phyloP scores from a whole-genome alignment of 192 early-diverging fungal species.

The Backusella circina region DNA sequence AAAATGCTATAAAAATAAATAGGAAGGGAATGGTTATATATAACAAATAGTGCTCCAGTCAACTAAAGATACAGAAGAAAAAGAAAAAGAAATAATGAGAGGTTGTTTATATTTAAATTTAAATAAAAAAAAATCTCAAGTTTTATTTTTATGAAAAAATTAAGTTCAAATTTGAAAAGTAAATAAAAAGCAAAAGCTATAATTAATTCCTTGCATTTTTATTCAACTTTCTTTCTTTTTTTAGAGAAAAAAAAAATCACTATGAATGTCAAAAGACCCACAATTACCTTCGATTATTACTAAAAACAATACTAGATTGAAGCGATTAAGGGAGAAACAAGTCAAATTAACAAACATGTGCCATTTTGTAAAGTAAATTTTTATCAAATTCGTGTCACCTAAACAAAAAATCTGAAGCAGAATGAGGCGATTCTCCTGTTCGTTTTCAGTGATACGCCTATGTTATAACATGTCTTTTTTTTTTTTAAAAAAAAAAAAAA shows the following conservation, averaged over 20 bases:
- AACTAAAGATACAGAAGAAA: not conserved
- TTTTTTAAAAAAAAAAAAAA: not conserved
- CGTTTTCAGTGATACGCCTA: not conserved
- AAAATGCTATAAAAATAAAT: not conserved
- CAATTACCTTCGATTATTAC: too few species aligned
- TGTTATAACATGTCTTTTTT: conserved; percentile 1
- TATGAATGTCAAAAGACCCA: not conserved
- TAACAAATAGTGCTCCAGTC: not conserved
- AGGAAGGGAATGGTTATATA: not conserved
- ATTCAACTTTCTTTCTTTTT: not conserved
- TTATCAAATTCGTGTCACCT: not conserved
- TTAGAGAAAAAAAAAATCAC: not conserved
- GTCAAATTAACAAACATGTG: not conserved
- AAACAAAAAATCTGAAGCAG: not conserved
- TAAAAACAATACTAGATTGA: not conserved
- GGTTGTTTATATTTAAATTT: not conserved
- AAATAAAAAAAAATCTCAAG: conserved; percentile 1
- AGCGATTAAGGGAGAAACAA: not conserved
- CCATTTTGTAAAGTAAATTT: conserved; percentile 2
- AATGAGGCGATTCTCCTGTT: not conserved
- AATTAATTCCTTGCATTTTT: not conserved
- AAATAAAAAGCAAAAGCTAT: not conserved
- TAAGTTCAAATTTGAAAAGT: not conserved
- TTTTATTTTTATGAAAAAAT: not conserved
- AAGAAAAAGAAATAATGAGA: not conserved